Evolutionary conservation across 352 stramenopile genomes (phyloP).

Genomic region (Phytophthora pistaciae): DNA sequence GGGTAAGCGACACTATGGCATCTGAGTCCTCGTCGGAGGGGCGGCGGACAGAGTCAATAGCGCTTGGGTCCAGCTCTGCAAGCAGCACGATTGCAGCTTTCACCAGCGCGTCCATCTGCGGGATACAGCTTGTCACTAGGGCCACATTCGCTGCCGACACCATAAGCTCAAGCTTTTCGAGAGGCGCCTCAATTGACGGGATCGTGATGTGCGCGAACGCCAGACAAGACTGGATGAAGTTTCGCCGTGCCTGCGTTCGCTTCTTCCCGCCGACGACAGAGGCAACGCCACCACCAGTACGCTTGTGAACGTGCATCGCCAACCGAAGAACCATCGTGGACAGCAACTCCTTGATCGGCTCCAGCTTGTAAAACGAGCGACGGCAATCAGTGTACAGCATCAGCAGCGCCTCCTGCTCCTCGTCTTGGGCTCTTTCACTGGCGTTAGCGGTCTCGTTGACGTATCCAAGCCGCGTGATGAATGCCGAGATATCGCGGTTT

Average conservation of each 20-base stretch:
- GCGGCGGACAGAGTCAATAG: conserved; percentile 2
- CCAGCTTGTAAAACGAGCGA: conserved; percentile 89
- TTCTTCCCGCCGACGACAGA: conserved; percentile 29
- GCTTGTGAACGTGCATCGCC: conserved; percentile 63
- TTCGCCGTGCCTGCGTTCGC: conserved; percentile 45
- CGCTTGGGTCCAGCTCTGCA: conserved; percentile 62
- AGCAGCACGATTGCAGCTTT: conserved; percentile 85
- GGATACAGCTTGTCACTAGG: conserved; percentile 76
- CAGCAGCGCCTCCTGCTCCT: conserved; percentile 86
- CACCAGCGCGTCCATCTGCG: conserved; percentile 89
- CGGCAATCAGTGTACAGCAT: conserved; percentile 91
- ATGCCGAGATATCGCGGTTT: conserved; percentile 78
- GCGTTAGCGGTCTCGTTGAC: conserved; percentile 13
- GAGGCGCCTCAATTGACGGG: conserved; percentile 67
- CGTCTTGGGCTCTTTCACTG: conserved; percentile 43
- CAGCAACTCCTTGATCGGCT: conserved; percentile 72
- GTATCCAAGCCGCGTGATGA: conserved; percentile 77
- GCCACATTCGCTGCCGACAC: conserved; percentile 72
- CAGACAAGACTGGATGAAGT: conserved; percentile 91
- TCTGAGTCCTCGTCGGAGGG: conserved; percentile 3
- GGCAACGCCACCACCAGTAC: conserved; percentile 22
- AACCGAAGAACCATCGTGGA: conserved; percentile 68
- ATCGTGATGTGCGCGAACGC: conserved; percentile 93
- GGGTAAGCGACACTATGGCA: not conserved
- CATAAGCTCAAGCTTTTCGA: conserved; percentile 74